Base-by-base conservation (phyloP, 2,329 filamentous ascomycete genomes). In the Ceratocystis eucalypticola region DNA sequence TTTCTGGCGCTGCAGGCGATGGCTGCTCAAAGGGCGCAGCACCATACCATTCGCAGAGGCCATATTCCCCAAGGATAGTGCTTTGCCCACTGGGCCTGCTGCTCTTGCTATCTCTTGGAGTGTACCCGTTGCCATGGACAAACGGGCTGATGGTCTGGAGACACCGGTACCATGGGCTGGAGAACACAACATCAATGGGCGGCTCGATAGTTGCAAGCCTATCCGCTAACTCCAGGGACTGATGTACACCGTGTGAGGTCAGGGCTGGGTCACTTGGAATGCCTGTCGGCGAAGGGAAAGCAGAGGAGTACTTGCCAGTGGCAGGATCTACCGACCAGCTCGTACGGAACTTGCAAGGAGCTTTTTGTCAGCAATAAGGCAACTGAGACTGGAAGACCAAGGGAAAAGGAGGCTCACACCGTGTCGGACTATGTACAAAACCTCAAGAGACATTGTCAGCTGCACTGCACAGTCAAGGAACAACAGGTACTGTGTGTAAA, bases 1-100 rank as follows among this genome's bases (percentile, higher is more conserved):
- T 77, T 33, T 79, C 71, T 15, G 86, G 77, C 2, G 82, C 76
- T 2, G 91, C 89, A 1, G 93, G 91, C 17, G 82, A 80, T 0
- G 94, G 94, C 72, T 97, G 94, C 65, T 88, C 82, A 75, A 96
- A 96, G 68, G 85, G 85, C 17, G 92, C 91, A 61, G 84, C 81
- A 30, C 94, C 94, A 74, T 94, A 97, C 88, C 94, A 97, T 78
- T 99, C 94, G 69, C 89, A 87, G 48, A 86, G 71, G 12, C 83
- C 83, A 66, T 78, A 76, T 71, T 87, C 84, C 61, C 79, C 80
- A 45, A 81, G 79, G 68, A 86, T 80, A 3, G 48, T 72, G 75
- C 66, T 75, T 61, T 57, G 69, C 41, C 55, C 65, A 4, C 70
- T 30, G 73, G 70, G 53, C 71, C 69, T 69, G 17, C 71, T 33